phyloP scores from a whole-genome alignment of 306 rosid genomes.

The Casuarina equisetifolia region DNA sequence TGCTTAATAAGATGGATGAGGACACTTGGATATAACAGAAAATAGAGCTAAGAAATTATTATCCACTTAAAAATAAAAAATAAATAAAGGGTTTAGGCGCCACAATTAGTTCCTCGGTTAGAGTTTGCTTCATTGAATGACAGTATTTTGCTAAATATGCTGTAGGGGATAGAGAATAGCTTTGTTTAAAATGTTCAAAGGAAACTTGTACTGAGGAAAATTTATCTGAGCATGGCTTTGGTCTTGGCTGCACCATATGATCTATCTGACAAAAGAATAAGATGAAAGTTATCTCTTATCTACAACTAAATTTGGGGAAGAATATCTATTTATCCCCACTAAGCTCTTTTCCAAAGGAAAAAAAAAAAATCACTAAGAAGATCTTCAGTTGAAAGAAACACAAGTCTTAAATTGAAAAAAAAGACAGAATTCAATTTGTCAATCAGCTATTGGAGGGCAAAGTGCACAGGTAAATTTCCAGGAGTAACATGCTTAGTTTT shows the following conservation, averaged over 20 bases:
- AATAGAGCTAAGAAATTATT: background rate
- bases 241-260: background rate
- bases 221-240: background rate
- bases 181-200: background rate
- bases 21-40: background rate
- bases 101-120: too few relatives aligned
- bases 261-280: background rate
- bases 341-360: background rate
- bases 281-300: background rate
- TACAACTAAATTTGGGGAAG: background rate
- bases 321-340: background rate
- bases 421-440: slow-evolving; percentile 14
- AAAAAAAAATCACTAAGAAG: background rate
- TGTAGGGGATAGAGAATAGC: background rate
- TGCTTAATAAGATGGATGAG: background rate
- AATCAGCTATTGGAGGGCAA: slow-evolving; percentile 10
- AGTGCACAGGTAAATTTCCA: slow-evolving; percentile 5
- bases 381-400: background rate
- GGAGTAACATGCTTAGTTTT: background rate
- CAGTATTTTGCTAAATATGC: background rate
- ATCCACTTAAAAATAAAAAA: background rate
- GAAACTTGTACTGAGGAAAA: background rate
- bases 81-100: background rate
- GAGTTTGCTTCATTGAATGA: background rate
- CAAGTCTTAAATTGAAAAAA: background rate